A percentile compares a stretch with the other conserved stretches of the same genome.
phyloP scores from a whole-genome alignment of 1,284 basidiomycete genomes.

The Stygiomarasmius scandens region DNA sequence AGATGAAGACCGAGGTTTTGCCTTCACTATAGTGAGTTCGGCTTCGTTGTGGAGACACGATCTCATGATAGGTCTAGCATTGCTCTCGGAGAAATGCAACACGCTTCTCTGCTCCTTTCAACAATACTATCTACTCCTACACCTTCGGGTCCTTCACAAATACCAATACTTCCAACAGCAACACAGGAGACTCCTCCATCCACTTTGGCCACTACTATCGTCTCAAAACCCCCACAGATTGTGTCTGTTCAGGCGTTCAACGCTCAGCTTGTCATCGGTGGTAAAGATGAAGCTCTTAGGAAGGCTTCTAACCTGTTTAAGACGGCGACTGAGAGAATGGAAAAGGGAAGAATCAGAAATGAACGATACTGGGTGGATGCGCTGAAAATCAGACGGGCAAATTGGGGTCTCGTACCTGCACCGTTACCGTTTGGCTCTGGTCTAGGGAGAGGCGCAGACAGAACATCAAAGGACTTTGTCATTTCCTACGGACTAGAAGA shows the following conservation, averaged over 20 bases:
- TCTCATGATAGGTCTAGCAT: conserved; percentile 44
- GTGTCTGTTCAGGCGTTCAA: conserved; percentile 75
- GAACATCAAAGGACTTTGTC: conserved; percentile 76
- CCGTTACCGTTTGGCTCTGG: conserved; percentile 70
- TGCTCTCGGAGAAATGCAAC: conserved; percentile 76
- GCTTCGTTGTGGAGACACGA: background rate
- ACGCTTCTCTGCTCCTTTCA: conserved; percentile 69
- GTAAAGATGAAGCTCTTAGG: conserved; percentile 76
- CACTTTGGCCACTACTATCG: conserved; percentile 62
- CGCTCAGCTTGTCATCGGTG: conserved; percentile 70
- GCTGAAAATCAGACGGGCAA: conserved; percentile 67
- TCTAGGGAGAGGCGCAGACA: conserved; percentile 73
- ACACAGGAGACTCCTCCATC: conserved; percentile 34
- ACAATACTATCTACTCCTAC: conserved; percentile 45
- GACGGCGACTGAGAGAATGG: conserved; percentile 67
- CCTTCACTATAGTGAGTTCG: conserved; percentile 68
- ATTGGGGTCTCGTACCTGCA: conserved; percentile 78
- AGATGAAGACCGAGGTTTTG: conserved; percentile 70
- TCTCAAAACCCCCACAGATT: conserved; percentile 64
- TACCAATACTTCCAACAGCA: conserved; percentile 25
- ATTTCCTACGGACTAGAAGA: conserved; percentile 79
- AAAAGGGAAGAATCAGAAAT: conserved; percentile 57
- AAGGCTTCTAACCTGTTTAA: conserved; percentile 73
- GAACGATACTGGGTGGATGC: conserved; percentile 82
- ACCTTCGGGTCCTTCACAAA: conserved; percentile 18